phyloP scores from a whole-genome alignment of 1,139 yeast genomes.

The Zygoascus meyerae region DNA sequence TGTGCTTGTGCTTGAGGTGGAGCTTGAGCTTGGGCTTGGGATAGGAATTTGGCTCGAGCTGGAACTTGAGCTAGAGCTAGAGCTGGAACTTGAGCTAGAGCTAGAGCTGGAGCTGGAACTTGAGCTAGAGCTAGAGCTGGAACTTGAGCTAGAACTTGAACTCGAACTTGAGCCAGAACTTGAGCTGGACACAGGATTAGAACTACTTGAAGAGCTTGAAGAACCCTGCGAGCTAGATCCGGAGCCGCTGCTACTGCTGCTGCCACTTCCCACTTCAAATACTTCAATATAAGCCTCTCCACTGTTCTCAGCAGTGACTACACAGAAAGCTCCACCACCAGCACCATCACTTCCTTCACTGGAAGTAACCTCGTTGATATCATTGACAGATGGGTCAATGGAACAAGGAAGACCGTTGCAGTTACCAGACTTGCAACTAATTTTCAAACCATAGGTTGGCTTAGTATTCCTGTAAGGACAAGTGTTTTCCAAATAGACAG shows the following conservation, averaged over 20 bases:
- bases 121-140: slow-evolving; percentile 19
- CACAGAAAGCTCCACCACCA: slow-evolving; percentile 73
- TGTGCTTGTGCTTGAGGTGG: slow-evolving; percentile 20
- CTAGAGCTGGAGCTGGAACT: slow-evolving; percentile 9
- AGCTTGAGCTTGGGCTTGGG: slow-evolving; percentile 13
- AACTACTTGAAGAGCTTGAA: slow-evolving; percentile 8
- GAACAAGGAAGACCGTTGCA: slow-evolving; percentile 76
- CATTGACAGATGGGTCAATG: slow-evolving; percentile 63
- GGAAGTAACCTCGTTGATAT: slow-evolving; percentile 48
- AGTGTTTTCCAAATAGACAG: slow-evolving; percentile 60
- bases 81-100: slow-evolving; percentile 14
- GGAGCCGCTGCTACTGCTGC: slow-evolving; percentile 3
- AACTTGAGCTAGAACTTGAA: slow-evolving; percentile 26
- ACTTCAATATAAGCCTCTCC: slow-evolving; percentile 69
- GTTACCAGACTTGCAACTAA: slow-evolving; percentile 61
- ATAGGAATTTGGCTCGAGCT: slow-evolving; percentile 13
- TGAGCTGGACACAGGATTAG: slow-evolving; percentile 10
- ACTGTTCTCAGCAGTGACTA: slow-evolving; percentile 65
- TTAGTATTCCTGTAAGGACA: slow-evolving; percentile 47
- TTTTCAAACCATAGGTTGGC: slow-evolving; percentile 67
- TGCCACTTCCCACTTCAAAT: slow-evolving; percentile 36
- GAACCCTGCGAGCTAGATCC: slow-evolving; percentile 18
- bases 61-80: slow-evolving; percentile 13
- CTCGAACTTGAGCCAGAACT: slow-evolving; percentile 2
- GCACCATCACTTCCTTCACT: slow-evolving; percentile 41